phyloP scores from a whole-genome alignment of 192 early-diverging fungal species.

The Backusella psychrophila region DNA sequence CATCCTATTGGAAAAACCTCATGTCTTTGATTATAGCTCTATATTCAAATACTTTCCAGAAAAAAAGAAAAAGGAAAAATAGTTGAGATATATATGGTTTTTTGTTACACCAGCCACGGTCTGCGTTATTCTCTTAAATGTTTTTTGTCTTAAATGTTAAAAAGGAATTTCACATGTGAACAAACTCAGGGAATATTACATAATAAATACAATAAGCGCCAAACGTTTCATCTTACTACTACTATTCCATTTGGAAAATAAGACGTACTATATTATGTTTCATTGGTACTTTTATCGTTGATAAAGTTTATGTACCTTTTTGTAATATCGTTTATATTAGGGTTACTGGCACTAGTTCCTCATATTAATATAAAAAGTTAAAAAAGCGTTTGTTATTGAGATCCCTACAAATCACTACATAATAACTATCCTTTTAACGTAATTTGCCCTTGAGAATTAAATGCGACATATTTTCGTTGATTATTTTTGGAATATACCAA shows the following conservation, averaged over 20 bases:
- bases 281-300: background rate
- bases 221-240: background rate
- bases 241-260: background rate
- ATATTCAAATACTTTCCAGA: background rate
- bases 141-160: slow-evolving; percentile 10
- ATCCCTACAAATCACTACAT: too few relatives aligned
- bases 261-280: background rate
- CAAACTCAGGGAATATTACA: background rate
- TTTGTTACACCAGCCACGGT: background rate
- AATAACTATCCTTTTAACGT: background rate
- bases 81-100: background rate
- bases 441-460: background rate
- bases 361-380: too few relatives aligned
- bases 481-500: background rate
- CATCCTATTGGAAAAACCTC: background rate
- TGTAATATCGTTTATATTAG: background rate
- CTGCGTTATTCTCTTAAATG: background rate
- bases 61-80: slow-evolving; percentile 5
- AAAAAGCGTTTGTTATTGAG: too few relatives aligned
- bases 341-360: background rate
- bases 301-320: background rate
- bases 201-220: background rate
- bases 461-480: background rate
- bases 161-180: slow-evolving; percentile 1
- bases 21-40: background rate